A percentile compares a stretch with the other conserved stretches of the same genome.
These are phyloP conservation scores for Calonectria multiphialidica DNA, from an alignment of 2,329 filamentous ascomycete species.

Conservation along the genomic window DNA sequence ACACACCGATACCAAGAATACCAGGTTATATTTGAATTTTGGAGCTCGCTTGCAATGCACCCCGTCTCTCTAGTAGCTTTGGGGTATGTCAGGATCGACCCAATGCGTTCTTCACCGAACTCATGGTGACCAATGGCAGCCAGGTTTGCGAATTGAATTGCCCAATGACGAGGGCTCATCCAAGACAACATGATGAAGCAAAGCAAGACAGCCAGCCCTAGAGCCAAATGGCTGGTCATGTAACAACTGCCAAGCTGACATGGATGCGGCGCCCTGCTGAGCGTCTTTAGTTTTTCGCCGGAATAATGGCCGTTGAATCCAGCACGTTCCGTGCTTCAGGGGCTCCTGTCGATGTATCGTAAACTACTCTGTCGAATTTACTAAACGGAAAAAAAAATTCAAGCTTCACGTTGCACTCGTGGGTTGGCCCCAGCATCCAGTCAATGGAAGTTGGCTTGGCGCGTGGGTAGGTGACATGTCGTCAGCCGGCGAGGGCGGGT, in stretches of 20 bases:
- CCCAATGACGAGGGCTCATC: background rate
- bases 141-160: background rate
- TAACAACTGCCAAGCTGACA: background rate
- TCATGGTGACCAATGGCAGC: background rate
- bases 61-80: background rate
- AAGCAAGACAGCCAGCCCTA: background rate
- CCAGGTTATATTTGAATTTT: background rate
- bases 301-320: background rate
- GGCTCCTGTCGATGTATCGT: slow-evolving; percentile 2
- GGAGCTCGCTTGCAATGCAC: slow-evolving; percentile 5
- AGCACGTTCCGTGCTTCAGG: slow-evolving; percentile 12
- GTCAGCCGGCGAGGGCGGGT: slow-evolving; percentile 5
- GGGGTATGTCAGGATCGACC: background rate
- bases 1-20: background rate
- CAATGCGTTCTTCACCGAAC: slow-evolving; percentile 8
- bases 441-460: slow-evolving; percentile 7
- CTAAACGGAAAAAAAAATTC: background rate
- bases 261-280: background rate
- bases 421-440: background rate
- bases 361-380: background rate
- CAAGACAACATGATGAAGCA: background rate
- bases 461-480: slow-evolving; percentile 11
- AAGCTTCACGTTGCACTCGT: background rate
- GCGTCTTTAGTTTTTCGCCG: background rate
- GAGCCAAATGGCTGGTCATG: background rate